Conservation (phyloP, 2,329 filamentous ascomycete species). For the Exophiala spinifera region DNA sequence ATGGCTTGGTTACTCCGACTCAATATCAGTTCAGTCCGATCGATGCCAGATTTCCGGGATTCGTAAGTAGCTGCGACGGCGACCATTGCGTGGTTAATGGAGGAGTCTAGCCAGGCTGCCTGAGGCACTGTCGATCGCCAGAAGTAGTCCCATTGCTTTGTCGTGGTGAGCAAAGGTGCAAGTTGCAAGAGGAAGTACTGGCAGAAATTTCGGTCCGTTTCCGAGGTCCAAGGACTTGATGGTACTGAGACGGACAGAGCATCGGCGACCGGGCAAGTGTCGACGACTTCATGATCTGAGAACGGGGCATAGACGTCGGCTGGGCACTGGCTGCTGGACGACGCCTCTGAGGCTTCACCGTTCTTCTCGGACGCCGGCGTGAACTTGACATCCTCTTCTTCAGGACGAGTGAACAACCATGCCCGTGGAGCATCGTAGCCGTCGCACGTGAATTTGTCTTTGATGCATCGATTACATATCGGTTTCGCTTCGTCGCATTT, state of each 20-base stretch:
- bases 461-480: conserved; percentile 6
- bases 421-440: conserved; percentile 1
- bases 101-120: conserved; percentile 11
- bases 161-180: conserved; percentile 15
- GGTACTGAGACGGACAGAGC: not conserved
- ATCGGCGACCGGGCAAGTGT: not conserved
- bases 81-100: conserved; percentile 20
- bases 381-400: no score
- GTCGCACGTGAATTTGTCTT: conserved; percentile 8
- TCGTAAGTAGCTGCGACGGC: conserved; percentile 18
- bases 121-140: conserved; percentile 19
- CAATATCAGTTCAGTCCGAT: conserved; percentile 6
- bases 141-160: conserved; percentile 9
- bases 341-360: no score
- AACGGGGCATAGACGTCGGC: not conserved
- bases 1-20: conserved; percentile 11
- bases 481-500: conserved; percentile 18
- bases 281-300: not conserved
- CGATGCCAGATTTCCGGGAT: conserved; percentile 6
- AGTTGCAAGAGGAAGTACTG: conserved; percentile 5
- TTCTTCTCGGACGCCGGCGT: no score
- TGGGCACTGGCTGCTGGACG: not conserved
- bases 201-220: conserved; percentile 1
- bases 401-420: not conserved
- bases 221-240: conserved; percentile 1